Evolutionary conservation across 75 land plant species (phyloP), one percentile per base, ranked within the genome.

Genomic region (Selaginella tamariscina): DNA sequence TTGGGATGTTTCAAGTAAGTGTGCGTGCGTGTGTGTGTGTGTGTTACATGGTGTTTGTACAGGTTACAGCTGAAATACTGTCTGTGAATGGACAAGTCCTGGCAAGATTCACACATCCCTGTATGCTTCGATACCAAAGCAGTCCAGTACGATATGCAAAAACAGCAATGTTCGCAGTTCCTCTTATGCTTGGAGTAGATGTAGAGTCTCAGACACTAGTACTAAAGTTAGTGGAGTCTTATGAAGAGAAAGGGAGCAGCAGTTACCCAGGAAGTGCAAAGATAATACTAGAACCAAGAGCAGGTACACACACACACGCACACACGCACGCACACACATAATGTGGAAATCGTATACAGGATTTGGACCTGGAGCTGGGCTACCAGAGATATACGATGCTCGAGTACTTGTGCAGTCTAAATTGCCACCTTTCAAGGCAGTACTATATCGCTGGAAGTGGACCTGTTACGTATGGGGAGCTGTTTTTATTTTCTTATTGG

Each of bases 1-100:
- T 59, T n/a, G 62, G 62, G 21, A 59, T 59, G 62, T 59, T 59
- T n/a, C 62, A 59, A 23, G 62, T 59, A 23, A 5, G 62, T 59
- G 8, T 59, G 21, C n/a, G 8, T 9, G 21, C 8, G 5, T 21
- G n/a, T 59, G 5, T 59, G 8, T n/a, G 5, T 23, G 5, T n/a
- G 5, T 59, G 62, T 21, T 59, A 9, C 8, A 2, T 23, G 62
- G 62, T 59, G 5, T 59, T 21, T 59, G 27, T 59, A 59, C 62
- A 59, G 62, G 62, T 59, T 8, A 59, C 62, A n/a, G 62, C 62
- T 23, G 62, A 59, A n/a, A 59, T 59, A 2, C 26, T 59, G 62
- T 5, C 62, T 9, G 62, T 21, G 21, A 27, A 59, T 9, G 62
- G 62, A 8, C 18, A 8, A 23, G 62, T 59, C 8, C 26, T 59